Evolutionary conservation across 192 early-diverging fungal genomes (phyloP), one percentile per base, ranked within the genome.

Genomic region (Coemansia sp.): DNA sequence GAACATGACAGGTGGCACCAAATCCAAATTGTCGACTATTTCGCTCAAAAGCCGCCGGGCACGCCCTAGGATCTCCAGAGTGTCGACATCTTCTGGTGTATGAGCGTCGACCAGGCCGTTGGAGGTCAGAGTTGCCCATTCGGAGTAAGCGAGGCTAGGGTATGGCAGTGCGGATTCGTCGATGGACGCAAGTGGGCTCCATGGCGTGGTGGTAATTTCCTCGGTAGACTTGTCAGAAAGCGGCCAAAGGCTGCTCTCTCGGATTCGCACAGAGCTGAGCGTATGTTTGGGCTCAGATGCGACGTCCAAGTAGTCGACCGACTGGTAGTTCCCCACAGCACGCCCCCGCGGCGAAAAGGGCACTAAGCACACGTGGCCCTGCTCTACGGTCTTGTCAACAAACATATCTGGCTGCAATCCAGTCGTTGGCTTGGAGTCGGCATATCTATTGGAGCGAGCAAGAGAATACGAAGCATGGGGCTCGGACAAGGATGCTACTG

Each of bases 331-430:
- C 8, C 55, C 40, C 2, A 37, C 38, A 11, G 0, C 0, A 13
- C 35, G 38, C 18, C 55, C 24, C 8, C 37, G 16, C 10, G 37
- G 63, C 26, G 18, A 36, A 66, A 82, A 82, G 5, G 79, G 74
- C 13, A 62, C 61, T 48, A 82, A 50, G 9, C 75, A 77, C 33
- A 67, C 67, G n/a, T 82, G 79, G 13, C 74, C 67, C 8, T 50
- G 62, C 68, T 82, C 79, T 14, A 73, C 55, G 3, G 63, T 60
- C 62, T 75, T 80, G 66, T 80, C 73, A 18, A 80, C 48, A 65
- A 75, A 75, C 63, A 71, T 59, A 55, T 67, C 77, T 11, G 64
- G 65, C 38, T 39, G 67, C 42, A 74, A 40, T 9, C 33, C 50
- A 11, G 21, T 24, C 3, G 46, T 48, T 48, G 13, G 28, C 16